Percentiles rank a stretch among this genome's conserved stretches.
phyloP scores from a whole-genome alignment of 2,329 filamentous ascomycete species.

The Alternaria atra region DNA sequence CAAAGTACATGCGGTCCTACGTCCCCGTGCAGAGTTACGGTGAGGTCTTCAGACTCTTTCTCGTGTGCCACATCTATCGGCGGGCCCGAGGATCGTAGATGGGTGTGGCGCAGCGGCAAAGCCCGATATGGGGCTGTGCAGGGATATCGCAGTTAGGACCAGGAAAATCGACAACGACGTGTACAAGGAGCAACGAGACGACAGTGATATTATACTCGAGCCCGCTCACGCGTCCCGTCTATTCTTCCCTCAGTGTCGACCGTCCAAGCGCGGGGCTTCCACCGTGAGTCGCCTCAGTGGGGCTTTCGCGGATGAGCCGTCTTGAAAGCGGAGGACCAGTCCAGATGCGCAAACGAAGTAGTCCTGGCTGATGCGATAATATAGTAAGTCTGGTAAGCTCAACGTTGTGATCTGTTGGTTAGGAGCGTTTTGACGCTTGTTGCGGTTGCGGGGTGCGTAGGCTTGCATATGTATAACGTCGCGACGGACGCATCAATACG shows the following conservation, averaged over 20 bases:
- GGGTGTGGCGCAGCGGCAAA: conserved; percentile 42
- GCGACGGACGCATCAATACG: conserved; percentile 37
- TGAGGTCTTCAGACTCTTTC: conserved; percentile 36
- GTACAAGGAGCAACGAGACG: conserved; percentile 33
- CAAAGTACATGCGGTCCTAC: conserved; percentile 38
- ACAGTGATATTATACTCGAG: conserved; percentile 40
- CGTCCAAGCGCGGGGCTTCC: conserved; percentile 42
- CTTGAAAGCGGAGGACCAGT: conserved; percentile 31
- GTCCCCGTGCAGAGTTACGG: conserved; percentile 40
- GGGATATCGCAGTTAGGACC: conserved; percentile 31
- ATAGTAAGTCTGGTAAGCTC: conserved; percentile 21
- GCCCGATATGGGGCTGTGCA: conserved; percentile 45
- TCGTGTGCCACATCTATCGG: conserved; percentile 39
- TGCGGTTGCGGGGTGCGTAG: conserved; percentile 39
- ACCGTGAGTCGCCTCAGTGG: conserved; percentile 44
- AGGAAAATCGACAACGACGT: conserved; percentile 38
- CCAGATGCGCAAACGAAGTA: conserved; percentile 28
- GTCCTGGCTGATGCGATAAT: conserved; percentile 28
- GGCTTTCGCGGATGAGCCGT: conserved; percentile 38
- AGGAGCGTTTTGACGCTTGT: conserved; percentile 35
- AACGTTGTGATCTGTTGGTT: conserved; percentile 36
- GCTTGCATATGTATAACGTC: conserved; percentile 45
- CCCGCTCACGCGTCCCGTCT: conserved; percentile 39
- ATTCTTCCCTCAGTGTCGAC: conserved; percentile 35
- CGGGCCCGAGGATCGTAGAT: conserved; percentile 34